Conservation (phyloP, 768 basidiomycete genomes). For the Rhizopogon salebrosus region DNA sequence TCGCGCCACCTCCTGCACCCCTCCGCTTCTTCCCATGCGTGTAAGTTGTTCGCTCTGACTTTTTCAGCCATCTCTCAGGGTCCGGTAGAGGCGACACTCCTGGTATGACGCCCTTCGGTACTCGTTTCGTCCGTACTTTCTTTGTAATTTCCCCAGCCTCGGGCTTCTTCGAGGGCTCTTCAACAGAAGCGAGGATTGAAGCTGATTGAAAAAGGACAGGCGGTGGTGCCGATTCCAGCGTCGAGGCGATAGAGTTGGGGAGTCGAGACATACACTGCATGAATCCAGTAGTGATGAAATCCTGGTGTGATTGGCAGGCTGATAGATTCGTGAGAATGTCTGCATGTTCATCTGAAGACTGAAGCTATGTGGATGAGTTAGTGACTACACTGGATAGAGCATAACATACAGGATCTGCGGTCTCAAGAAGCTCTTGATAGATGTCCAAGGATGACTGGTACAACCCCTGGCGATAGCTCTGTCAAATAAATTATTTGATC, state of each 20-base stretch:
- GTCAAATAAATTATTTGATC: slow-evolving; percentile 12
- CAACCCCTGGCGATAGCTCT: slow-evolving; percentile 76
- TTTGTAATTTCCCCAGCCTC: slow-evolving; percentile 32
- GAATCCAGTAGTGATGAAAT: slow-evolving; percentile 75
- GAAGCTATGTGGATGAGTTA: slow-evolving; percentile 2
- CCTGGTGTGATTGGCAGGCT: slow-evolving; percentile 76
- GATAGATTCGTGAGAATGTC: slow-evolving; percentile 84
- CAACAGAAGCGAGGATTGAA: slow-evolving; percentile 19
- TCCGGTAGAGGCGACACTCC: slow-evolving; percentile 81
- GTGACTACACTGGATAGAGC: not conserved
- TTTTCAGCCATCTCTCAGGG: slow-evolving; percentile 87
- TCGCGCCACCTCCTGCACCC: slow-evolving; percentile 54
- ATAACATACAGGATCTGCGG: slow-evolving; percentile 64
- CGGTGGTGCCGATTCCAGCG: slow-evolving; percentile 59
- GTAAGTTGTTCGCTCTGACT: slow-evolving; percentile 67
- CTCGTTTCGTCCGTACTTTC: slow-evolving; percentile 58
- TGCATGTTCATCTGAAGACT: slow-evolving; percentile 85
- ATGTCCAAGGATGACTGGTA: slow-evolving; percentile 72
- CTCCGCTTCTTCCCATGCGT: slow-evolving; percentile 45
- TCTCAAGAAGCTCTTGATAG: slow-evolving; percentile 78
- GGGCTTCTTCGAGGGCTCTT: slow-evolving; percentile 29
- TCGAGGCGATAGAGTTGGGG: slow-evolving; percentile 42
- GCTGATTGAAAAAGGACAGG: slow-evolving; percentile 37
- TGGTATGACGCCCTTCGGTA: slow-evolving; percentile 70
- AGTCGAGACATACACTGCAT: slow-evolving; percentile 58